Conservation (phyloP, 306 rosid species). For the Citrullus amarus region DNA sequence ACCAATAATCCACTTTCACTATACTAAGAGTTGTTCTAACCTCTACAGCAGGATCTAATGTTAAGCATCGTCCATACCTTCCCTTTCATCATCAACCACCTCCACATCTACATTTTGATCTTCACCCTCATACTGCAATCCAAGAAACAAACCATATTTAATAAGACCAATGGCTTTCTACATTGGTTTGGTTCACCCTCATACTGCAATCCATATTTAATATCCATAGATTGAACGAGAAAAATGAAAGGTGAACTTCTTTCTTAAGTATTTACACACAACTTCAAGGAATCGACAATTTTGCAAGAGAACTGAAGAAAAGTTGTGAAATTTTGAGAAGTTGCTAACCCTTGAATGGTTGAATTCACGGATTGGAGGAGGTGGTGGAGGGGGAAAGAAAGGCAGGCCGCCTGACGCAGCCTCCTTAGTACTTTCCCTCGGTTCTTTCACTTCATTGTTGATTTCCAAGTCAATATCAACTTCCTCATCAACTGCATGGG, state of each 20-base stretch:
- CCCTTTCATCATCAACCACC: slow-evolving; percentile 36
- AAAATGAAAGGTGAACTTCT: not conserved
- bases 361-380: slow-evolving; percentile 27
- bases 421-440: slow-evolving; percentile 28
- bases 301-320: not conserved
- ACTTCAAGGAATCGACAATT: too few relatives aligned
- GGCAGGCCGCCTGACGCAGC: slow-evolving; percentile 19
- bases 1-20: not conserved
- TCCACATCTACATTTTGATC: slow-evolving; percentile 53
- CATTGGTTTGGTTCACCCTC: not conserved
- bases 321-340: not conserved
- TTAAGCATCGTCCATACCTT: slow-evolving; percentile 17
- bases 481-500: slow-evolving; percentile 63
- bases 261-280: not conserved
- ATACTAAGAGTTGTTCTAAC: not conserved
- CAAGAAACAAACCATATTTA: not conserved
- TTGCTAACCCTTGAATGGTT: slow-evolving; percentile 47
- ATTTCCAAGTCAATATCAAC: slow-evolving; percentile 56
- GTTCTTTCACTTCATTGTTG: slow-evolving; percentile 19
- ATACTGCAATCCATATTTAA: too few relatives aligned
- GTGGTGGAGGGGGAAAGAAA: slow-evolving; percentile 48
- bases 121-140: slow-evolving; percentile 56
- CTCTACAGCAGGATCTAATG: not conserved
- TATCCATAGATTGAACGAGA: not conserved
- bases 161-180: not conserved